Conservation (phyloP, 805 yeast genomes). For the Vanderwaltozyma polyspora region DNA sequence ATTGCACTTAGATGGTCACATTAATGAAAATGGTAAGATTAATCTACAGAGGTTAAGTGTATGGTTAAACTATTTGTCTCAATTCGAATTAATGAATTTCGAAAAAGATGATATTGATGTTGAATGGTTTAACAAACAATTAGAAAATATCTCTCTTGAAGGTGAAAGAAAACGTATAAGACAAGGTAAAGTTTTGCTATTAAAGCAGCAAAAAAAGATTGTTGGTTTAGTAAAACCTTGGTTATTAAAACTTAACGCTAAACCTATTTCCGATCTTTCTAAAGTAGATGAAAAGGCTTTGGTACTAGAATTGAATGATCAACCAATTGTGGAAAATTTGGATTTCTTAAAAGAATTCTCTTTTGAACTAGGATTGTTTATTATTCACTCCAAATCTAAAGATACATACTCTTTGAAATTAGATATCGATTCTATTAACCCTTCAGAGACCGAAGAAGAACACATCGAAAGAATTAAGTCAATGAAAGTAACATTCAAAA, state of each 20-base stretch:
- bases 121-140: slow-evolving; percentile 81
- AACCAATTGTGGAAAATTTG: slow-evolving; percentile 31
- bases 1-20: slow-evolving; percentile 65
- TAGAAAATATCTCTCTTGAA: slow-evolving; percentile 59
- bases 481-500: slow-evolving; percentile 45
- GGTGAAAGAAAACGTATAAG: slow-evolving; percentile 61
- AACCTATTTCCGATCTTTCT: not conserved
- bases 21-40: slow-evolving; percentile 74
- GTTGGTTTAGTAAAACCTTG: slow-evolving; percentile 46
- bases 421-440: slow-evolving; percentile 65
- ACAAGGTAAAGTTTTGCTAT: slow-evolving; percentile 50
- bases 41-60: slow-evolving; percentile 58
- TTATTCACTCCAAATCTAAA: slow-evolving; percentile 50
- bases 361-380: slow-evolving; percentile 52
- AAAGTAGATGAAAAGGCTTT: slow-evolving; percentile 1
- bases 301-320: slow-evolving; percentile 23
- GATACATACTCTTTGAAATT: slow-evolving; percentile 47
- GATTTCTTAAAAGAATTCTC: slow-evolving; percentile 56
- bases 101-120: slow-evolving; percentile 76
- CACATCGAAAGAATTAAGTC: slow-evolving; percentile 41
- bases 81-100: slow-evolving; percentile 76
- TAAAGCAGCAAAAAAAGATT: slow-evolving; percentile 65
- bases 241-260: slow-evolving; percentile 17
- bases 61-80: slow-evolving; percentile 67
- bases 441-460: slow-evolving; percentile 57